Base-by-base conservation (phyloP, 179 eudicot species). In the Gypsophila paniculata region DNA sequence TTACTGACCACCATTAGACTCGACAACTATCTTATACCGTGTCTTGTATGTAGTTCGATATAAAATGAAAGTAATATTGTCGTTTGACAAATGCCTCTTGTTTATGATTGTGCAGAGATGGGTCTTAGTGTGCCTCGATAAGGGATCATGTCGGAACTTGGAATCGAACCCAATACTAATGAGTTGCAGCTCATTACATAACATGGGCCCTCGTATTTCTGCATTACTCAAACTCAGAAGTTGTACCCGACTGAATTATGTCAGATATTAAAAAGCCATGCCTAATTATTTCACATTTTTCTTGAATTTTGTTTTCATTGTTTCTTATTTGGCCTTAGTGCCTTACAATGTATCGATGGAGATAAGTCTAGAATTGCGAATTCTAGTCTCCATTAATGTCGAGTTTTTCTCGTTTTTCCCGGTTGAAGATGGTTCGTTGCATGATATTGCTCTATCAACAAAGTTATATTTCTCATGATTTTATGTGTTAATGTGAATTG, bases 51-150 rank as follows among this genome's bases (percentile, higher is more conserved):
- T 52, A 53, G 21, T 19, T 53, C 9, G 23, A 18, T n/a, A 53
- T 21, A 8, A 18, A 19, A 19, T 6, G 25, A 3, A 18, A 55
- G 6, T 55, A 8, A 17, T 18, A 17, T 55, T 55, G 26, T 18
- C 18, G 18, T 55, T 55, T 55, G 60, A 55, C 57, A 52, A 52
- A 52, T 52, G 19, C 60, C 60, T 19, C 12, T 55, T 55, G 60
- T 48, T 48, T 15, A 21, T 51, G 69, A 60, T 26, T 75, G 26
- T 73, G 44, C 85, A 86, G 90, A 86, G 77, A 79, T 82, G 76
- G 90, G 88, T 73, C 86, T 84, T 62, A 69, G 86, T 55, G 90
- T 86, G 78, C 88, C 88, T 11, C 86, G 83, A 86, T 46, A 76
- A 86, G 63, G 64, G 65, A 74, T 39, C 29, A 19, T 26, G 68